Base-by-base conservation (phyloP, 495 filamentous ascomycete species). In the Neurospora sp. region DNA sequence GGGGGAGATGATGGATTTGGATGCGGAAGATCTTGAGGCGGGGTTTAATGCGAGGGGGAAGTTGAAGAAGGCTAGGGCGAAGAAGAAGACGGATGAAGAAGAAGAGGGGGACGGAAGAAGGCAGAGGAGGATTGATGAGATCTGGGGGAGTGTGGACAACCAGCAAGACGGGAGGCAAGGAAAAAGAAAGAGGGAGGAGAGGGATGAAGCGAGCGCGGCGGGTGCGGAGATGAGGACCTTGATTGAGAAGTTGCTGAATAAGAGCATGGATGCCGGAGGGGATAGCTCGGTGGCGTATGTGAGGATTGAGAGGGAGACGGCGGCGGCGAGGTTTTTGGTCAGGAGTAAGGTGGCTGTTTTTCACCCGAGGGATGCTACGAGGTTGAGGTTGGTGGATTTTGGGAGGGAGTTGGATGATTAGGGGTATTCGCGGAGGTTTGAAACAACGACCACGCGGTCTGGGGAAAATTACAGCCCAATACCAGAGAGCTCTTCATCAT, bases 311-410 rank as follows among this genome's bases (percentile, higher is more conserved):
- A 85, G 86, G 72, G 94, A 97, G 74, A 91, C 91, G n/a, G 93
- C 94, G 12, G 89, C 90, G 37, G 91, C 90, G 1, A 86, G 93
- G 73, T 97, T 97, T 78, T 84, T 97, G 10, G 91, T 97, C 27
- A 85, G 92, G 74, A 91, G 91, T 31, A 95, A 92, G 77, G 90
- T 95, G 40, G 94, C 94, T 27, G 90, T 93, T 75, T 96, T 96
- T 73, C 92, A 97, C 81, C 93, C 94, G 2, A 89, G 88, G 72
- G 93, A 97, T 82, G 92, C 94, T 0, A 86, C 86, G 70, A 88
- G 86, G 77, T 76, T 97, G 74, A 88, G 91, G 59, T 82, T 97
- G 69, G 87, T 96, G 73, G 93, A 97, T 81, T 97, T 97, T 84
- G 93, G 92, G 10, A 87, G 90, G 71, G 90, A 91, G 68, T 76